Evolutionary conservation across 2,329 filamentous ascomycete genomes (phyloP).

Genomic region (Acrodontium crateriforme): DNA sequence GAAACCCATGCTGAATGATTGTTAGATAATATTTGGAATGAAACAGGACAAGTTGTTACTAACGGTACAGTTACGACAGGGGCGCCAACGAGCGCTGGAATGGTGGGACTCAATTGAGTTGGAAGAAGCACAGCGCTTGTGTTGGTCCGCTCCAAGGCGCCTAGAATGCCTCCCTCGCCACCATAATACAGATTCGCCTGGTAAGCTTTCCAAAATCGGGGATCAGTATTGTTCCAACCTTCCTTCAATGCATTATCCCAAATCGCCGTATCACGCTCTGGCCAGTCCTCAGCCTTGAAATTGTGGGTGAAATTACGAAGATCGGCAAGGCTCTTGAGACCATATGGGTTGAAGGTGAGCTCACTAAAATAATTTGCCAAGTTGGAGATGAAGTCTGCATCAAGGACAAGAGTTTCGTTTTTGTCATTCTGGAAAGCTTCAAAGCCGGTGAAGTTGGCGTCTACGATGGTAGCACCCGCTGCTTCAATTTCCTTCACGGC

Average conservation of each 20-base stretch:
- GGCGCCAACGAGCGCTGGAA: conserved; percentile 43
- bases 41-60: too few relatives aligned
- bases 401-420: conserved; percentile 33
- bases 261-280: conserved; percentile 41
- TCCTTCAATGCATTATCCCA: conserved; percentile 42
- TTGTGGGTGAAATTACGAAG: conserved; percentile 42
- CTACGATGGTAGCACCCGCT: conserved; percentile 47
- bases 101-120: conserved; percentile 32
- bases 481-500: conserved; percentile 39
- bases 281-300: conserved; percentile 43
- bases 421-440: conserved; percentile 25
- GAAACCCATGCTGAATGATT: too few relatives aligned
- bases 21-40: too few relatives aligned
- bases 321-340: conserved; percentile 38
- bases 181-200: conserved; percentile 40
- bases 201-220: conserved; percentile 44
- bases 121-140: conserved; percentile 51
- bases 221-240: conserved; percentile 33
- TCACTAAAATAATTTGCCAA: conserved; percentile 43
- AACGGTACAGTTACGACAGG: conserved; percentile 51
- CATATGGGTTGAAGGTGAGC: conserved; percentile 44
- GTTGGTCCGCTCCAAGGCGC: conserved; percentile 41
- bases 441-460: conserved; percentile 44
- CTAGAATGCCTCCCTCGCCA: conserved; percentile 46
- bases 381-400: conserved; percentile 46